Evolutionary conservation across 1,139 yeast species (phyloP).

Genomic region (Yamadazyma blattariae): DNA sequence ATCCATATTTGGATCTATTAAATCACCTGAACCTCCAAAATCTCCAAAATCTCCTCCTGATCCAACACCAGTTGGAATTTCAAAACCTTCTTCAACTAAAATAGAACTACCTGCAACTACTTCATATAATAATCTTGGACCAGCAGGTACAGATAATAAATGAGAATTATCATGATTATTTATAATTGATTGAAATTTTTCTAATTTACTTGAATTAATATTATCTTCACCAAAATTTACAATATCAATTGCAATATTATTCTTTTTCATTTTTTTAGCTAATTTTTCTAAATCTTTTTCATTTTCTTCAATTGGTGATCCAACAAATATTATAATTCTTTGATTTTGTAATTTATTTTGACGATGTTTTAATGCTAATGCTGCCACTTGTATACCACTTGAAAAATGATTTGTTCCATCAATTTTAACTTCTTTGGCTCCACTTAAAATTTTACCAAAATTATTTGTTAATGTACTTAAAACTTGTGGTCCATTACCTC

Average conservation of each 20-base stretch:
- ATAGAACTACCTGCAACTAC: constrained; percentile 69
- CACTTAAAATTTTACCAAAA: constrained; percentile 84
- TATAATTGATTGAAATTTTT: constrained; percentile 74
- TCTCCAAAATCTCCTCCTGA: constrained; percentile 36
- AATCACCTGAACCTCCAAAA: constrained; percentile 50
- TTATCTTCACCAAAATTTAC: constrained; percentile 91
- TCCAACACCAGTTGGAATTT: constrained; percentile 34
- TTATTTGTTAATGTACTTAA: constrained; percentile 85
- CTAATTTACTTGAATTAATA: constrained; percentile 73
- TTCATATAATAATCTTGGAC: constrained; percentile 77
- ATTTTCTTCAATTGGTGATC: constrained; percentile 74
- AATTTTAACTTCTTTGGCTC: constrained; percentile 79
- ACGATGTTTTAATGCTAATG: constrained; percentile 92
- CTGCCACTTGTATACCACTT: constrained; percentile 95
- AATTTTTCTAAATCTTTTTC: constrained; percentile 75
- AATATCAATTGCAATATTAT: constrained; percentile 85
- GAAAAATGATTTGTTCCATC: constrained; percentile 67
- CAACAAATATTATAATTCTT: constrained; percentile 86
- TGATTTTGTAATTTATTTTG: constrained; percentile 92
- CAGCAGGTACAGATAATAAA: constrained; percentile 84
- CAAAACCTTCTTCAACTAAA: constrained; percentile 54
- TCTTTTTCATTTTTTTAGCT: constrained; percentile 93
- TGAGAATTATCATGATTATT: constrained; percentile 78
- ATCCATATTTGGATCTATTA: constrained; percentile 88
- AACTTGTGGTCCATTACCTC: constrained; percentile 83